Percentiles rank a stretch among this genome's conserved stretches.
These are phyloP conservation scores for Lablab purpureus DNA, from an alignment of 306 rosid species.

Conservation along the genomic window DNA sequence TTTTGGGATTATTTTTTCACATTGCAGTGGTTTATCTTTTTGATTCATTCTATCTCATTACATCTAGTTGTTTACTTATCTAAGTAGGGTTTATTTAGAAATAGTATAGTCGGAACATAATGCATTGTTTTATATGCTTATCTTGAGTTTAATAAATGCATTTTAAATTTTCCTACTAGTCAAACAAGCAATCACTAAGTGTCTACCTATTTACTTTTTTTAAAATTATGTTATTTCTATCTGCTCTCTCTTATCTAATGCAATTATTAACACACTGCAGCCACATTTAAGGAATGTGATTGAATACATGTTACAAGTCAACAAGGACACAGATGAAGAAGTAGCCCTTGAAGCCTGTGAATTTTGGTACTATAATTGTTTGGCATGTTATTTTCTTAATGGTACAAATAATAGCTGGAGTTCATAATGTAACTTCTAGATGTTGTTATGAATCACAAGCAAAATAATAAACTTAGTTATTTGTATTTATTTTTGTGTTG, in stretches of 20 bases:
- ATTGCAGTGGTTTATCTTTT: constrained; percentile 28
- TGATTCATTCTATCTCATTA: constrained; percentile 26
- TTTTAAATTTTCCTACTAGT: constrained; percentile 23
- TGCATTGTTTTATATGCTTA: constrained; percentile 26
- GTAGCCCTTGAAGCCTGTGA: constrained; percentile 99
- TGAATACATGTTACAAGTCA: constrained; percentile 97
- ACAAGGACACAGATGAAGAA: constrained; percentile 92
- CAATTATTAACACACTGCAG: constrained; percentile 64
- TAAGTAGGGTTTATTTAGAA: constrained; percentile 22
- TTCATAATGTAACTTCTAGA: constrained; percentile 39
- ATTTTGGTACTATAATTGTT: constrained; percentile 77
- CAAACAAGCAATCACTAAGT: constrained; percentile 24
- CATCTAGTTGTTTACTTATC: constrained; percentile 10
- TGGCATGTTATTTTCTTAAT: constrained; percentile 21
- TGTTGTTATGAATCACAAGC: constrained; percentile 34
- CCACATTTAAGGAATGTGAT: constrained; percentile 85
- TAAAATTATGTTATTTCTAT: constrained; percentile 16
- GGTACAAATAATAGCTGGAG: constrained; percentile 29
- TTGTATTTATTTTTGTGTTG: not conserved
- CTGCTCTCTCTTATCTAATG: constrained; percentile 43
- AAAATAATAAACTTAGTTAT: not conserved
- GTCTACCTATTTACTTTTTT: constrained; percentile 34
- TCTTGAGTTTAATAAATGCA: constrained; percentile 22
- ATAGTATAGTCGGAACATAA: constrained; percentile 5
- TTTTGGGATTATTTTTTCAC: constrained; percentile 31